Percentiles rank a stretch among this genome's conserved stretches.
Evolutionary conservation across 192 early-diverging fungal genomes (phyloP).

Genomic region (Pecoramyces ruminantium): DNA sequence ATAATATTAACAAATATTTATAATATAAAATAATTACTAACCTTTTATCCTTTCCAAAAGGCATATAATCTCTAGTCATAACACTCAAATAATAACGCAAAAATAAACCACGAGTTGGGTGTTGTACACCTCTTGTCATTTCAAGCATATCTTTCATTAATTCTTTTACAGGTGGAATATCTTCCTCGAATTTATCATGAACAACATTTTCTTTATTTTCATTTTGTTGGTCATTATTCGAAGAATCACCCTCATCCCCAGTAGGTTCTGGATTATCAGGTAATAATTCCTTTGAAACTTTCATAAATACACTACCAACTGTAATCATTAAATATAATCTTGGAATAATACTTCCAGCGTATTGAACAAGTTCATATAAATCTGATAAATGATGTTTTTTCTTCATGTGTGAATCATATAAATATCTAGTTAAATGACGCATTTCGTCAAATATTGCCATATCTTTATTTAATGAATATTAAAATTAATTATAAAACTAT

Average conservation of each 20-base stretch:
- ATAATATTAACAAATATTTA: too few relatives aligned
- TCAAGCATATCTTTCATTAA: constrained; percentile 99
- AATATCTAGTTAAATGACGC: constrained; percentile 75
- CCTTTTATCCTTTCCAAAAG: constrained; percentile 40
- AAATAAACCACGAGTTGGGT: constrained; percentile 93
- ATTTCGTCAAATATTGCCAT: constrained; percentile 97
- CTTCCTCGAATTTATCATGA: constrained; percentile 15
- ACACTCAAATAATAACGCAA: constrained; percentile 85
- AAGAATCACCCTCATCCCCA: constrained; percentile 1
- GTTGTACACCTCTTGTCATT: constrained; percentile 96
- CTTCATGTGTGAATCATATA: constrained; percentile 76
- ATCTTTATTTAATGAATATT: too few relatives aligned
- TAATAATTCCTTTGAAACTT: constrained; percentile 37
- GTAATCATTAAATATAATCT: constrained; percentile 98
- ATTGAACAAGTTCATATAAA: constrained; percentile 95
- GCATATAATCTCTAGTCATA: constrained; percentile 90
- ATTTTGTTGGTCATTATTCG: not conserved
- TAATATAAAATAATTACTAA: too few relatives aligned
- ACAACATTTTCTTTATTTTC: not conserved
- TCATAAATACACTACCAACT: constrained; percentile 92
- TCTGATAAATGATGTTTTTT: constrained; percentile 62
- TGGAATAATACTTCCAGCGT: constrained; percentile 96
- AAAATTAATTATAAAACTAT: too few relatives aligned
- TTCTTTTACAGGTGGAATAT: constrained; percentile 79
- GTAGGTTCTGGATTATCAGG: not conserved